Evolutionary conservation across 2,329 filamentous ascomycete genomes (phyloP).

Genomic region (Calonectria pseudoreteaudii): DNA sequence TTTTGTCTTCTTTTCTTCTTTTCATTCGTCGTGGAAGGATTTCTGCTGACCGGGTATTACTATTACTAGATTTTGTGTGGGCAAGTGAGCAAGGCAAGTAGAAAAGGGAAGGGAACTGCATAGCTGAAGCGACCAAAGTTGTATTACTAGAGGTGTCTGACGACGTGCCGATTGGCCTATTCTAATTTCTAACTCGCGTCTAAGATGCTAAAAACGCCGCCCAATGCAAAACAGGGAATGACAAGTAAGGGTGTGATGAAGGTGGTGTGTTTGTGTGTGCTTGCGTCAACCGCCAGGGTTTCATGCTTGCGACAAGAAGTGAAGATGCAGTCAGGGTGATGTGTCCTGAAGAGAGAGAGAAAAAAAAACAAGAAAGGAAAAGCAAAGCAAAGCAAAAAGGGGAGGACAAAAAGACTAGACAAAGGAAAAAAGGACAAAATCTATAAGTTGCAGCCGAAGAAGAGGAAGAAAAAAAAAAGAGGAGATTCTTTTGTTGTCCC

Average conservation of each 20-base stretch:
- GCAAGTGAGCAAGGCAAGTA: slow-evolving; percentile 49
- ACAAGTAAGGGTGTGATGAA: slow-evolving; percentile 18
- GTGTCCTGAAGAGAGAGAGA: slow-evolving; percentile 4
- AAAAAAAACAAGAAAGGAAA: no score
- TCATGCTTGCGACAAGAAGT: slow-evolving; percentile 25
- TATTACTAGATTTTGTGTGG: slow-evolving; percentile 59
- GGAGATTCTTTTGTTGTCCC: slow-evolving; percentile 8
- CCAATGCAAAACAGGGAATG: slow-evolving; percentile 28
- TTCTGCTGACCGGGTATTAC: slow-evolving; percentile 31
- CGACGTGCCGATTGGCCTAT: slow-evolving; percentile 13
- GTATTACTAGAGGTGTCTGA: slow-evolving; percentile 9
- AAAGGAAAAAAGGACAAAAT: not conserved
- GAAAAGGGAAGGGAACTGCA: not conserved
- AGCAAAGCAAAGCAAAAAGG: not conserved
- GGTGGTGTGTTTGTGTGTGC: not conserved
- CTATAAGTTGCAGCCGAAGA: not conserved
- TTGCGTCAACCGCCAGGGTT: slow-evolving; percentile 31
- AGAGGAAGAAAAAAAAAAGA: not conserved
- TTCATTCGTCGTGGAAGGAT: not conserved
- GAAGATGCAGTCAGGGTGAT: not conserved
- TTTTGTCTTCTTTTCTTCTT: not conserved
- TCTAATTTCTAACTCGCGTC: slow-evolving; percentile 19
- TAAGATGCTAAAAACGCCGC: slow-evolving; percentile 30
- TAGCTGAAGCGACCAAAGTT: not conserved
- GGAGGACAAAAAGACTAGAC: not conserved